These are phyloP conservation scores for Xylaria digitata DNA, from an alignment of 2,329 filamentous ascomycete genomes.

Conservation along the genomic window DNA sequence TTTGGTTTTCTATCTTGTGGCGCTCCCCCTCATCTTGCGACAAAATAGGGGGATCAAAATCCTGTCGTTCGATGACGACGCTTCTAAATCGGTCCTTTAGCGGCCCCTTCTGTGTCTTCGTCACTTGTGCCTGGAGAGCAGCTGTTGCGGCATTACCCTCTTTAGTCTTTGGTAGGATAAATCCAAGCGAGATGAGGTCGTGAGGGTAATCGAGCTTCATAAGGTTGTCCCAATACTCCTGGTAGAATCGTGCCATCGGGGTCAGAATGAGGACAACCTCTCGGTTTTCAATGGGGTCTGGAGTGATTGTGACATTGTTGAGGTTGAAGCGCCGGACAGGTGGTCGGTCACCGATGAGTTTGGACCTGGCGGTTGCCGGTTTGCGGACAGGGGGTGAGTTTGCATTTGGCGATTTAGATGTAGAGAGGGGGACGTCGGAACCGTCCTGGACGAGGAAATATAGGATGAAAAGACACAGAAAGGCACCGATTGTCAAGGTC, in stretches of 20 bases:
- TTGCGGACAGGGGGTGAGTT: conserved; percentile 73
- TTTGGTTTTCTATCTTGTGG: conserved; percentile 93
- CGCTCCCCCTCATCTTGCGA: conserved; percentile 90
- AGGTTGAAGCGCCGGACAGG: conserved; percentile 94
- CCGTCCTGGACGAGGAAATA: conserved; percentile 49
- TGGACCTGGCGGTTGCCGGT: conserved; percentile 61
- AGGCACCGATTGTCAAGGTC: conserved; percentile 49
- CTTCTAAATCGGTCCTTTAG: conserved; percentile 88
- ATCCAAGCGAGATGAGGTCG: conserved; percentile 92
- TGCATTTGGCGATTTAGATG: conserved; percentile 36
- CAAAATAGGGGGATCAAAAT: conserved; percentile 83
- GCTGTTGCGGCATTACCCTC: conserved; percentile 90
- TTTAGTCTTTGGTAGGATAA: conserved; percentile 93
- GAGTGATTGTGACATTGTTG: conserved; percentile 90
- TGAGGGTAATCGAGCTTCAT: conserved; percentile 87
- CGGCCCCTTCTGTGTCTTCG: conserved; percentile 84
- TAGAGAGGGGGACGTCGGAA: conserved; percentile 41
- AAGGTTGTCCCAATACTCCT: conserved; percentile 95
- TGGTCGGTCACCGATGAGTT: conserved; percentile 71
- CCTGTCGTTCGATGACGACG: conserved; percentile 93
- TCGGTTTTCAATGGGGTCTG: conserved; percentile 78
- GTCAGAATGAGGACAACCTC: conserved; percentile 93
- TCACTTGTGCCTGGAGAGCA: conserved; percentile 84
- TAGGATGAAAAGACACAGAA: conserved; percentile 51
- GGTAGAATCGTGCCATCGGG: conserved; percentile 92